Conservation (phyloP, 2,329 filamentous ascomycete genomes). For the Fusarium caatingaense region DNA sequence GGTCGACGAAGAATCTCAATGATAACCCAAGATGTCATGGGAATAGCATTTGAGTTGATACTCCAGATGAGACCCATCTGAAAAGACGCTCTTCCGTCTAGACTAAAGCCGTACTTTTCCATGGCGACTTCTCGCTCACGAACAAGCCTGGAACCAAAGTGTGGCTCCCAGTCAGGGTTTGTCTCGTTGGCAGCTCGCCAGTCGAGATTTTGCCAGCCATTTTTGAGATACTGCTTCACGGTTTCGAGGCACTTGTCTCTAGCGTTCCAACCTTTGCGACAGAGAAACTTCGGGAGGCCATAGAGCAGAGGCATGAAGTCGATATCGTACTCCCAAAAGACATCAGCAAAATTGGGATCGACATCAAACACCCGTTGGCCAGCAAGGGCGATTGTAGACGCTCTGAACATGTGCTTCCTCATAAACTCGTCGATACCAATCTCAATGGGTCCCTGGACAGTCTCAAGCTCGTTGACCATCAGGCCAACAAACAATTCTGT, state of each 20-base stretch:
- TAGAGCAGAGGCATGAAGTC: slow-evolving; percentile 42
- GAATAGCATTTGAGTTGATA: slow-evolving; percentile 44
- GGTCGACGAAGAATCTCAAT: slow-evolving; percentile 40
- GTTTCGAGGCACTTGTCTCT: slow-evolving; percentile 37
- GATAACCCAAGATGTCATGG: slow-evolving; percentile 41
- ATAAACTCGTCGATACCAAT: slow-evolving; percentile 38
- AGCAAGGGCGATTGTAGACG: slow-evolving; percentile 39
- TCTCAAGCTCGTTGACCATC: slow-evolving; percentile 27
- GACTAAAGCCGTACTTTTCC: slow-evolving; percentile 38
- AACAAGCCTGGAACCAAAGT: slow-evolving; percentile 42
- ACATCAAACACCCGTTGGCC: slow-evolving; percentile 25
- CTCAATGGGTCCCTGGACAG: slow-evolving; percentile 9
- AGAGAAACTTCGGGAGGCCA: slow-evolving; percentile 37
- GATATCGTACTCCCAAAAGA: slow-evolving; percentile 40
- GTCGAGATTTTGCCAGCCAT: slow-evolving; percentile 28
- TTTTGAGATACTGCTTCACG: slow-evolving; percentile 24
- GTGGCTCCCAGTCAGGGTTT: slow-evolving; percentile 36
- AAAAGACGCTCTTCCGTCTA: slow-evolving; percentile 39
- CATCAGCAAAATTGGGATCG: slow-evolving; percentile 33
- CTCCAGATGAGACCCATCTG: slow-evolving; percentile 44
- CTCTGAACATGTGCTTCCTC: slow-evolving; percentile 41
- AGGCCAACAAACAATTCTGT: slow-evolving; percentile 33
- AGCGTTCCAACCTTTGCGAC: slow-evolving; percentile 36
- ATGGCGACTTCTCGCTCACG: slow-evolving; percentile 40
- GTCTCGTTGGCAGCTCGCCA: slow-evolving; percentile 16